Base-by-base conservation (phyloP, 2,329 filamentous ascomycete species). In the Volutella citrinella region DNA sequence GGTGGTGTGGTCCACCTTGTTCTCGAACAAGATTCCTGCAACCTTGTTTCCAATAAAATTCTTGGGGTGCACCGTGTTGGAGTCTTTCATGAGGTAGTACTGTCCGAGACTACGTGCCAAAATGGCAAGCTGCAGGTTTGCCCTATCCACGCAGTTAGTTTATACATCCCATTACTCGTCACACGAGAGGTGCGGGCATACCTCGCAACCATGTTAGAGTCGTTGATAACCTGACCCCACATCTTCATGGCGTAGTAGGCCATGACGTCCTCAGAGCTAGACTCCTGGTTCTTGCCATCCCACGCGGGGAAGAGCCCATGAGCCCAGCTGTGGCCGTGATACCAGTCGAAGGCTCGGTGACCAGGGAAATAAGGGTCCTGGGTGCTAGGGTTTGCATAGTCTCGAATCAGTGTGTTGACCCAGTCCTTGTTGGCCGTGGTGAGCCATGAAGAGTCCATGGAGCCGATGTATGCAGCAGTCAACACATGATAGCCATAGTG, bases 261-360 rank as follows among this genome's bases (percentile, higher is more conserved):
- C 79, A 96, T 89, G 44, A 81, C 80, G 60, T 97, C 93, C 63
- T 97, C 91, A 1, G 87, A 91, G 27, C 84, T 87, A 19, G 87
- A 93, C 60, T 97, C 93, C 64, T 90, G 76, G 57, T 91, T 68
- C 66, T 90, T 90, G 41, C 87, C 86, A 57, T 91, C 84, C 35
- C 67, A 68, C 22, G 76, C 72, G 42, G 84, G 76, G 51, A 79
- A 86, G 6, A 91, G 64, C 2, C 86, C 86, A 35, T 87, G 88
- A 4, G 91, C 91, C 88, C 91, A 96, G 38, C 84, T 89, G 69
- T 97, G 93, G 3, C 91, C 93, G 54, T 94, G 81, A 60, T 82
- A 97, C 87, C 88, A 96, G 63, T 97, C 93, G 55, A 96, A 97
- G 36, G 72, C 78, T 30, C 93, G 78, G 42, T 76, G 90, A 48